Percentiles rank a stretch among this genome's conserved stretches.
These are phyloP conservation scores for Aspergillus tanneri DNA, from an alignment of 2,329 filamentous ascomycete genomes.

Conservation along the genomic window DNA sequence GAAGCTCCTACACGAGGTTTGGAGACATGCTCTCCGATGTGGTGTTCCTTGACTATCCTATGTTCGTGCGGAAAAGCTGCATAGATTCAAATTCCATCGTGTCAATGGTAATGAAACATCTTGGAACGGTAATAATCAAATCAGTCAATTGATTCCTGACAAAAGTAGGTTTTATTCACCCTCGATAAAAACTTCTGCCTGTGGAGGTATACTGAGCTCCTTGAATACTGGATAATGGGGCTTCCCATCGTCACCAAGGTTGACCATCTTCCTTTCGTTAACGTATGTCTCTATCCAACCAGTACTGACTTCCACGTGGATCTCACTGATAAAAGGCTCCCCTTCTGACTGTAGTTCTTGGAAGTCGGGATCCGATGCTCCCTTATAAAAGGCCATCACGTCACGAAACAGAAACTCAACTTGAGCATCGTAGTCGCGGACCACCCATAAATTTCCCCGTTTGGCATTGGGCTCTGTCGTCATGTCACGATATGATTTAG, in stretches of 20 bases:
- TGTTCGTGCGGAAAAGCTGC: too few relatives aligned
- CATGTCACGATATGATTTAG: constrained; percentile 1
- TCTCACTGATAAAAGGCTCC: constrained; percentile 14
- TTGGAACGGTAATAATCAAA: too few relatives aligned
- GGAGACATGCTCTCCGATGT: neutral
- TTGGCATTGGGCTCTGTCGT: neutral
- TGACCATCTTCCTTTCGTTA: constrained; percentile 19
- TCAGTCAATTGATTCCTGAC: too few relatives aligned
- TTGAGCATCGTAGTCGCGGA: constrained; percentile 11
- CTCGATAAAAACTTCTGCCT: neutral
- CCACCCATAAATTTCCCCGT: neutral
- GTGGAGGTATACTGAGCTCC: constrained; percentile 1
- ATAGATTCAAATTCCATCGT: too few relatives aligned
- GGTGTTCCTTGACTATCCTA: neutral
- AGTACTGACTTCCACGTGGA: constrained; percentile 11
- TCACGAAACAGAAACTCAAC: constrained; percentile 23
- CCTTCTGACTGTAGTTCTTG: constrained; percentile 19
- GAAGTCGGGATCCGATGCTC: constrained; percentile 19
- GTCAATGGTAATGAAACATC: too few relatives aligned
- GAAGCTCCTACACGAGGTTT: constrained; percentile 1
- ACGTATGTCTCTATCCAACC: constrained; percentile 26
- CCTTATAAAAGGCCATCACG: constrained; percentile 16
- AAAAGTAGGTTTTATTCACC: constrained; percentile 3
- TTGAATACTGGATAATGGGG: constrained; percentile 1
- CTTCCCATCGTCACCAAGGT: constrained; percentile 11